Conservation (phyloP, 805 yeast species). For the Nakazawaea ishiwadae region DNA sequence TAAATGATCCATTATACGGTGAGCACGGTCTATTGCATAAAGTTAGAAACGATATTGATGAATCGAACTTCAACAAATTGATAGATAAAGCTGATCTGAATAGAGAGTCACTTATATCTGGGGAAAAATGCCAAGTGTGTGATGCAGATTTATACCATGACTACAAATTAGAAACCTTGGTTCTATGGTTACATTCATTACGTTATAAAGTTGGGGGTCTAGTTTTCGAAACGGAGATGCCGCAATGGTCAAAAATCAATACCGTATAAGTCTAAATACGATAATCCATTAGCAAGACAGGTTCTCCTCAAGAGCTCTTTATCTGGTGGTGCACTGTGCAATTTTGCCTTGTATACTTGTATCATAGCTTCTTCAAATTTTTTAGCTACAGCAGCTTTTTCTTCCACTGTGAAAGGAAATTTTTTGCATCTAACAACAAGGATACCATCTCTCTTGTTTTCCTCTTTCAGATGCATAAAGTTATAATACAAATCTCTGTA, state of each 20-base stretch:
- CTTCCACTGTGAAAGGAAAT: conserved; percentile 5
- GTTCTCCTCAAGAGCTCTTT: too few species aligned
- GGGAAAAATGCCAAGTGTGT: conserved; percentile 30
- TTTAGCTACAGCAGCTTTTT: too few species aligned
- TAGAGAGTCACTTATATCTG: conserved; percentile 19
- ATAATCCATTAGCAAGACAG: too few species aligned
- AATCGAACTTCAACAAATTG: conserved; percentile 13
- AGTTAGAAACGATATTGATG: background rate
- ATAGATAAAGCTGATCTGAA: conserved; percentile 12
- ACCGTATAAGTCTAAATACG: too few species aligned
- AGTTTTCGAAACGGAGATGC: conserved; percentile 36
- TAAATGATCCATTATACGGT: conserved; percentile 29
- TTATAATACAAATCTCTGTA: conserved; percentile 5
- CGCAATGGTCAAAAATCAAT: conserved; percentile 38
- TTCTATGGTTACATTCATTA: conserved; percentile 46
- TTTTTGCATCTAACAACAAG: conserved; percentile 2
- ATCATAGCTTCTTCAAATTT: background rate
- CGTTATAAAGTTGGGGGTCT: conserved; percentile 27
- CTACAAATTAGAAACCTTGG: conserved; percentile 24
- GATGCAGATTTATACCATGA: conserved; percentile 25
- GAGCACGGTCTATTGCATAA: conserved; percentile 1
- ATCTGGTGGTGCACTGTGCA: too few species aligned
- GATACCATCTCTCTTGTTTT: background rate
- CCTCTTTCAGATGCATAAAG: background rate
- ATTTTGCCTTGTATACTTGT: background rate